Evolutionary conservation across 306 rosid genomes (phyloP).

Genomic region (Quillaja saponaria): DNA sequence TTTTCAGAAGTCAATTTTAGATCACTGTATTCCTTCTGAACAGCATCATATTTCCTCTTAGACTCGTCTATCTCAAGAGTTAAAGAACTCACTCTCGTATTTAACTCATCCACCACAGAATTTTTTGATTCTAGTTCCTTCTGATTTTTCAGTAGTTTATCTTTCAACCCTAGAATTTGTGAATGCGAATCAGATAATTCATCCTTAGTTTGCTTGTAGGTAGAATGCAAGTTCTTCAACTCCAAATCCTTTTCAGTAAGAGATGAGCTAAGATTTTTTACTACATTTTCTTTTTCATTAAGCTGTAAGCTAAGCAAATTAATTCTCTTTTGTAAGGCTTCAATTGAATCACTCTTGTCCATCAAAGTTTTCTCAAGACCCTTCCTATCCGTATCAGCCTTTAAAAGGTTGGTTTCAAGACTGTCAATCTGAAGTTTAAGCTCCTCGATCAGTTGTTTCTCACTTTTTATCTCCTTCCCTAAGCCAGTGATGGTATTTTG

Average conservation of each 20-base stretch:
- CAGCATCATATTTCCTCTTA: slow-evolving; percentile 43
- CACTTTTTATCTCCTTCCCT: slow-evolving; percentile 61
- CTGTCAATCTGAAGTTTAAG: slow-evolving; percentile 56
- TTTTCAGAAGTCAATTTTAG: slow-evolving; percentile 54
- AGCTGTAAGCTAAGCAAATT: slow-evolving; percentile 53
- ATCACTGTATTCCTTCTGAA: slow-evolving; percentile 50
- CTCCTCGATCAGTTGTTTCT: slow-evolving; percentile 53
- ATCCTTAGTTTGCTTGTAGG: slow-evolving; percentile 49
- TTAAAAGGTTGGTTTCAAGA: slow-evolving; percentile 44
- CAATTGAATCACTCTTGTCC: slow-evolving; percentile 36
- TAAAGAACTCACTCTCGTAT: slow-evolving; percentile 48
- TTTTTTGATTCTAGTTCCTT: slow-evolving; percentile 57
- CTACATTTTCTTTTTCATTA: slow-evolving; percentile 49
- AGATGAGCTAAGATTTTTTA: slow-evolving; percentile 57
- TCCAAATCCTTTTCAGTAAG: slow-evolving; percentile 70
- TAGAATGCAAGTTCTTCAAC: slow-evolving; percentile 54
- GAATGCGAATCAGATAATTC: slow-evolving; percentile 47
- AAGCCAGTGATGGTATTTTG: slow-evolving; percentile 49
- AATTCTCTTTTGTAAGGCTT: slow-evolving; percentile 48
- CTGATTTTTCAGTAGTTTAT: slow-evolving; percentile 48
- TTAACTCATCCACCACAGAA: slow-evolving; percentile 53
- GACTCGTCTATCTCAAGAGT: slow-evolving; percentile 45
- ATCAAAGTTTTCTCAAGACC: slow-evolving; percentile 48
- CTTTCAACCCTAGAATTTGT: slow-evolving; percentile 61
- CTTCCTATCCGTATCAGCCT: slow-evolving; percentile 42